phyloP scores from a whole-genome alignment of 2,329 filamentous ascomycete species.

The Xylariaceae sp. region DNA sequence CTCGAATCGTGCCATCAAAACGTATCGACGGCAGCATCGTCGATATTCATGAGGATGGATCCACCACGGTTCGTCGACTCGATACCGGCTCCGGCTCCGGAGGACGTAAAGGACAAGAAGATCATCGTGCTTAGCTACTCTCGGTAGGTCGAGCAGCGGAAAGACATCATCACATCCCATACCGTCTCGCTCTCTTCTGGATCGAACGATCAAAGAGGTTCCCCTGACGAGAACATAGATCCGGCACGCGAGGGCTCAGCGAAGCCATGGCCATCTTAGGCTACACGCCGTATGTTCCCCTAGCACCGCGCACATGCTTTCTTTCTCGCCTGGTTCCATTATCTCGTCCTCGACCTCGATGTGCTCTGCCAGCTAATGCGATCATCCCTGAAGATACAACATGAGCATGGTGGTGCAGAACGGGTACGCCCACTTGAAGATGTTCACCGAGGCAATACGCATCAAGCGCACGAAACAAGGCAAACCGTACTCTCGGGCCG shows the following conservation, averaged over 20 bases:
- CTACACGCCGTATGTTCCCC: conserved; percentile 8
- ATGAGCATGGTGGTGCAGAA: conserved; percentile 2
- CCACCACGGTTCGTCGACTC: conserved; percentile 8
- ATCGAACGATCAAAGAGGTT: neutral
- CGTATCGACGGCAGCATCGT: too few species aligned
- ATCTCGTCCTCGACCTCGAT: neutral
- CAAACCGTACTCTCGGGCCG: conserved; percentile 13
- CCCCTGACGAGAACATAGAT: conserved; percentile 5
- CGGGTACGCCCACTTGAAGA: conserved; percentile 11
- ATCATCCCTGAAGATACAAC: conserved; percentile 8
- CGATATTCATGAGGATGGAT: neutral
- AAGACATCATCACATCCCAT: neutral
- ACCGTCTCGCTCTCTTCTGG: neutral
- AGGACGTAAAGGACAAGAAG: conserved; percentile 7
- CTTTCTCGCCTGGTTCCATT: neutral
- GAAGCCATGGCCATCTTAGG: conserved; percentile 10
- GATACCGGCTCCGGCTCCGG: conserved; percentile 2
- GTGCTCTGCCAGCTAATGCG: neutral
- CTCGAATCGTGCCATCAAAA: too few species aligned
- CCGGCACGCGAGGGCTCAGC: conserved; percentile 13
- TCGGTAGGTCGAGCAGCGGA: neutral
- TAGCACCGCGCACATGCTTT: neutral
- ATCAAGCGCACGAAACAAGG: conserved; percentile 6
- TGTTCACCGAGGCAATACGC: conserved; percentile 12
- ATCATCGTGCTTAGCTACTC: conserved; percentile 10